Evolutionary conservation across 352 stramenopile species (phyloP), one percentile per base, ranked within the genome.

Genomic region (Globisporangium paroecandrum): DNA sequence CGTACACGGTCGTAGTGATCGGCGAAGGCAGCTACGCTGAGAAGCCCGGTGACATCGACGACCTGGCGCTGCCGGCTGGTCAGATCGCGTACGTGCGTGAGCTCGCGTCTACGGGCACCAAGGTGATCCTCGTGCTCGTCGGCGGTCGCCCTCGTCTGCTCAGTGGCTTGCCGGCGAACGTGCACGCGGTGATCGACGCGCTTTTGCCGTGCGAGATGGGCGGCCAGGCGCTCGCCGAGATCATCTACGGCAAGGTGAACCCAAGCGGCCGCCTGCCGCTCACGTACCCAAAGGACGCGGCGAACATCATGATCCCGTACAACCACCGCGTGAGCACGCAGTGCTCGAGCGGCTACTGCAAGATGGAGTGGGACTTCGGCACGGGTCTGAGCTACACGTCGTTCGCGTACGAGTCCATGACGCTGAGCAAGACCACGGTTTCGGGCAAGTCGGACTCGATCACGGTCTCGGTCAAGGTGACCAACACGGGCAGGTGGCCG

Each of bases 21-120:
- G 90, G 90, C 10, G 90, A 97, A 64, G 51, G 57, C 10, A 72
- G 74, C 0, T 97, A 96, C 70, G 76, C 89, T 1, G 90, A 97
- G 68, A 97, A 96, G 65, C 76, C 81, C 5, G 90, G 90, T 8
- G 90, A 97, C 68, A 92, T 97, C 55, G 71, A 92, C 32, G 85
- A 97, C 59, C 60, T 94, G 7, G 74, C 74, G 0, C 69, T 97
- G 2, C 82, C 89, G 0, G 25, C 58, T 0, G 89, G 89, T 7
- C 86, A 96, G 65, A 71, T 93, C 34, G 74, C 78, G 58, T 97
- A 96, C 63, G 79, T 97, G 12, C 72, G 78, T 12, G 71, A 83
- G 18, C 73, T 97, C 3, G 77, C 73, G 3, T 74, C 72, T 1
- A 92, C 83, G 3, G 77, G 79, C 15, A 91, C 87, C 15, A 93